phyloP scores from a whole-genome alignment of 805 yeast species.

The Debaryomyces castellii region DNA sequence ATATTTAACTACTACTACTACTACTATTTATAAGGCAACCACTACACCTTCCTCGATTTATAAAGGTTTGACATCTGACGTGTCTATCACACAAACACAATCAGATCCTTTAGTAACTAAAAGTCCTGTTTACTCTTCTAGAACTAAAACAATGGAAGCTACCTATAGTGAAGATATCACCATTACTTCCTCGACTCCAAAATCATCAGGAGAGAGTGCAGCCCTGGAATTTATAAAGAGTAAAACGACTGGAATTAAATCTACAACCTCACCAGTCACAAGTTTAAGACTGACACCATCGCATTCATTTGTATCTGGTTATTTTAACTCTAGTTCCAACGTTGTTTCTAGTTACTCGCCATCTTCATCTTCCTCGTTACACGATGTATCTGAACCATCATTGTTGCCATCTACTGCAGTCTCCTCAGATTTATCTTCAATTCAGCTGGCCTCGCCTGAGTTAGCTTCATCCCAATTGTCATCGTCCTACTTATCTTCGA shows the following conservation, averaged over 20 bases:
- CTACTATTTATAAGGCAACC: slow-evolving; percentile 26
- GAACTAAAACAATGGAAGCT: background rate
- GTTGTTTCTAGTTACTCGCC: background rate
- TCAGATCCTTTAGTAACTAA: slow-evolving; percentile 30
- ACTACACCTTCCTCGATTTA: slow-evolving; percentile 20
- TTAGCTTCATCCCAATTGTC: slow-evolving; percentile 4
- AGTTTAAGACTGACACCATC: background rate
- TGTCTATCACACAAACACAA: slow-evolving; percentile 19
- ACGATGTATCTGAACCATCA: background rate
- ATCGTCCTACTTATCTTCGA: too few relatives aligned
- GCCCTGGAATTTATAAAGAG: background rate
- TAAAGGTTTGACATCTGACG: slow-evolving; percentile 15
- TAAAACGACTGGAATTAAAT: background rate
- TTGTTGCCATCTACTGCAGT: background rate
- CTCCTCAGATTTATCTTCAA: background rate
- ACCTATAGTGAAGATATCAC: background rate
- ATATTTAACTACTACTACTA: slow-evolving; percentile 29
- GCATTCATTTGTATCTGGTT: background rate
- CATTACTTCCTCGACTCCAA: background rate
- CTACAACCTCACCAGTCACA: background rate
- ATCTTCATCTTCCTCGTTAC: too few relatives aligned
- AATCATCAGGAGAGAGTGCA: background rate
- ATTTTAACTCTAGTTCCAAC: background rate
- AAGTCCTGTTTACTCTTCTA: slow-evolving; percentile 14
- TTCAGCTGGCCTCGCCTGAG: background rate